A percentile compares a stretch with the other conserved stretches of the same genome.
These are phyloP conservation scores for Mucor lusitanicus DNA, from an alignment of 371 early-diverging fungal genomes.

Conservation along the genomic window DNA sequence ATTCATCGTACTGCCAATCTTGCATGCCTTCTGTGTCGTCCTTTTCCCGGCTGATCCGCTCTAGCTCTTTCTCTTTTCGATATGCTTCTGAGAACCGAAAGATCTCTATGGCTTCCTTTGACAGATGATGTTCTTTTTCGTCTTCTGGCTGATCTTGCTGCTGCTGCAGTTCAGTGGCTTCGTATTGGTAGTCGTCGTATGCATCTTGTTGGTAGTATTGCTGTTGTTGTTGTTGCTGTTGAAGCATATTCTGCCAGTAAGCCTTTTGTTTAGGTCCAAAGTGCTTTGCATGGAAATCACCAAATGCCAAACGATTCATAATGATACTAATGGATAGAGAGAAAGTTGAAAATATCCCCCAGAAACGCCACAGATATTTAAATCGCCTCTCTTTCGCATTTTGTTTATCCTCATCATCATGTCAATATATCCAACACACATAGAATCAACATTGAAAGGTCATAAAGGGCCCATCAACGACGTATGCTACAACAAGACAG, in stretches of 20 bases:
- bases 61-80: slow-evolving; percentile 28
- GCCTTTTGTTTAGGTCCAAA: slow-evolving; percentile 25
- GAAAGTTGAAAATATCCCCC: too few species aligned
- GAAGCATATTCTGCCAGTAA: slow-evolving; percentile 16
- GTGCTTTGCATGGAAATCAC: slow-evolving; percentile 26
- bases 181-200: slow-evolving; percentile 3
- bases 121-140: slow-evolving; percentile 13
- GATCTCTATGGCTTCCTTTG: slow-evolving; percentile 42
- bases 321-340: neutral
- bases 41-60: slow-evolving; percentile 4
- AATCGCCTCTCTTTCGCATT: neutral
- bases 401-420: neutral
- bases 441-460: slow-evolving; percentile 49
- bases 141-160: neutral
- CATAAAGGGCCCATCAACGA: slow-evolving; percentile 71
- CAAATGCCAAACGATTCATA: slow-evolving; percentile 28
- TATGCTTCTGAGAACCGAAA: slow-evolving; percentile 46
- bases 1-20: slow-evolving; percentile 29
- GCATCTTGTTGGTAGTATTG: neutral
- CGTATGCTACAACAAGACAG: slow-evolving; percentile 66
- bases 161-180: neutral
- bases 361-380: neutral
- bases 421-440: slow-evolving; percentile 37
- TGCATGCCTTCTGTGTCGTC: slow-evolving; percentile 24
- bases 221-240: neutral